Conservation (phyloP, 768 basidiomycete genomes). For the Trametes cinnabarina region DNA sequence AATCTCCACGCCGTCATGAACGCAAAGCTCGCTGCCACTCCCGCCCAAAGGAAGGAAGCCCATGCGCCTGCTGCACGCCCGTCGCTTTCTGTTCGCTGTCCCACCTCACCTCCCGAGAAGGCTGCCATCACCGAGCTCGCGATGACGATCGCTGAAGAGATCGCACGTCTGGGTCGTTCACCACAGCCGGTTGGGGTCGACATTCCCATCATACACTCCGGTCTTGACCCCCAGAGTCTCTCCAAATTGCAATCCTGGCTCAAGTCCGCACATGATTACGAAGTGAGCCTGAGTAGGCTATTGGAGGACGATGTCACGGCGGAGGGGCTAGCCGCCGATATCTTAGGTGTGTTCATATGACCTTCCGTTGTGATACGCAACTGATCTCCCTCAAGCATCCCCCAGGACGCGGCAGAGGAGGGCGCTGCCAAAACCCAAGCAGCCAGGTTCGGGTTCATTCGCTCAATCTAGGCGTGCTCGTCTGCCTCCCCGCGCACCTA, state of each 20-base stretch:
- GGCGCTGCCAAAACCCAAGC: conserved; percentile 6
- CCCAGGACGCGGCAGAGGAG: conserved; percentile 13
- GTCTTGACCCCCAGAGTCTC: conserved; percentile 33
- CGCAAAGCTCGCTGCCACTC: conserved; percentile 28
- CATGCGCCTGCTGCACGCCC: conserved; percentile 18
- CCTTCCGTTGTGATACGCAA: background rate
- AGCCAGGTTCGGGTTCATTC: conserved; percentile 16
- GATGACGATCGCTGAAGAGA: conserved; percentile 34
- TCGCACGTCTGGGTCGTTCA: conserved; percentile 32
- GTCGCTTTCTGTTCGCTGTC: conserved; percentile 18
- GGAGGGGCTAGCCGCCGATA: conserved; percentile 30
- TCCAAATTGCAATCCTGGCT: conserved; percentile 34
- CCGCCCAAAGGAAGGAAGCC: conserved; percentile 19
- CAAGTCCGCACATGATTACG: conserved; percentile 33
- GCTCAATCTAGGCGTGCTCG: conserved; percentile 8
- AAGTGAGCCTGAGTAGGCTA: conserved; percentile 29
- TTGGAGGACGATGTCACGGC: conserved; percentile 34
- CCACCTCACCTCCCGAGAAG: conserved; percentile 8
- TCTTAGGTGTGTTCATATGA: conserved; percentile 12
- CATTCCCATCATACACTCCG: conserved; percentile 33
- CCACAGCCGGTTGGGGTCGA: conserved; percentile 28
- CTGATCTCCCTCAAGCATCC: conserved; percentile 3
- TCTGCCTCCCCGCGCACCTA: conserved; percentile 12
- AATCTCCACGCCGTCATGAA: conserved; percentile 22
- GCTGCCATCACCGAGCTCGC: conserved; percentile 27